Base-by-base conservation (phyloP, 106 monocot species). In the Dendrobium nobile region DNA sequence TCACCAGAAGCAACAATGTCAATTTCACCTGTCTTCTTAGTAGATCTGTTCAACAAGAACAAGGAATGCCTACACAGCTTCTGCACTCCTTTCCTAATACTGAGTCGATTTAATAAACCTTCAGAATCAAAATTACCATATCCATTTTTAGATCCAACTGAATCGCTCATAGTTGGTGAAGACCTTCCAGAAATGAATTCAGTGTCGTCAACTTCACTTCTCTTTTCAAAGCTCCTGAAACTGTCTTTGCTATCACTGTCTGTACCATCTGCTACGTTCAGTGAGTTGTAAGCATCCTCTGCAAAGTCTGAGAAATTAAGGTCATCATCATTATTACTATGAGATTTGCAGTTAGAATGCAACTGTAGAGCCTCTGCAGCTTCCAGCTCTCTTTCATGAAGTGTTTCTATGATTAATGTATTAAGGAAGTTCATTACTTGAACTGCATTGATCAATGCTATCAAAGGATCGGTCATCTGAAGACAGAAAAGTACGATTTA, bases 371-470 rank as follows among this genome's bases (percentile, higher is more conserved):
- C 54, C 58, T 84, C 86, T 16, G 26, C 70, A 47, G 74, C 58
- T 80, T 77, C 78, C 56, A 85, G 91, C 48, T 87, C 78, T 84
- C 96, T 90, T 88, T 90, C 90, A 70, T 82, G 78, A 10, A 90
- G 80, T 15, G 80, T 92, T 73, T 87, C 94, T 31, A 87, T 59
- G 47, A 94, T 87, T 80, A 96, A 81, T 77, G 90, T 88, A 82
- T 86, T 96, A 72, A 96, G 85, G 24, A 96, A 87, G 77, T 96
- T 96, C 96, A 96, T 96, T 64, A 96, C 89, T 87, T 91, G 96
- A 47, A 92, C 93, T 31, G 90, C 93, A 87, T 96, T 92, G 56
- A 93, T 85, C 86, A 96, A 79, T 87, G 93, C 93, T 75, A 90
- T 96, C 55, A 96, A 80, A 4, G 96, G 96, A 88, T 96, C 96